Base-by-base conservation (phyloP, 805 yeast species). In the Candida coquimbonensis region DNA sequence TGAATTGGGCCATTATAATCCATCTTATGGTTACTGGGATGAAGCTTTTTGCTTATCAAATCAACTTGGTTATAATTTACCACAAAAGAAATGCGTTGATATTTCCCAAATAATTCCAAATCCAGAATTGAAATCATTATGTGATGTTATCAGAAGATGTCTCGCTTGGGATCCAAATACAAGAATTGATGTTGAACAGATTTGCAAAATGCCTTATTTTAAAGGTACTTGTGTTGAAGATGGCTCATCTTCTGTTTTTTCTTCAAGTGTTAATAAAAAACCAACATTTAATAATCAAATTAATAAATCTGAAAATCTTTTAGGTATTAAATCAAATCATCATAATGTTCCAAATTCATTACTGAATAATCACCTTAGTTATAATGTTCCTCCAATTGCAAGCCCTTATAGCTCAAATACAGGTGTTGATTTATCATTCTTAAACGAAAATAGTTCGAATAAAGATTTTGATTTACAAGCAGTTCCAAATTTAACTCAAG, bases 91-190 rank as follows among this genome's bases (percentile, higher is more conserved):
- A 33, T 88, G 90, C 1, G 52, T 68, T 4, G 66, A 66, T 9
- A 64, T 81, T 11, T 66, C 70, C 14, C 62, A 68, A 6, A 50
- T 82, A 9, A 59, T 81, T 7, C 68, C 74, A 9, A 65, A 74
- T 47, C 64, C 74, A 0, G 76, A 72, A 36, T 63, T 76, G 24
- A 53, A 57, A 13, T 51, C 53, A 14, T 55, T 69, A 56, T 53
- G 62, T 46, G 54, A 72, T 60, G 57, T 73, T 63, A 56, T 76
- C 57, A 53, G 71, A 63, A 44, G 48, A 5, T 84, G 90, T 54
- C 67, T 89, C 32, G 66, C 73, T 42, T 89, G 96, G 96, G 81
- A 87, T 63, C 95, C 96, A 2, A 62, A 64, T n/a, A 59, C 63
- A n/a, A 71, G 95, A 52, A 73, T 78, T 0, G 72, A 74, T 35